Conservation (phyloP, 768 basidiomycete genomes). For the Pisolithus microcarpus region DNA sequence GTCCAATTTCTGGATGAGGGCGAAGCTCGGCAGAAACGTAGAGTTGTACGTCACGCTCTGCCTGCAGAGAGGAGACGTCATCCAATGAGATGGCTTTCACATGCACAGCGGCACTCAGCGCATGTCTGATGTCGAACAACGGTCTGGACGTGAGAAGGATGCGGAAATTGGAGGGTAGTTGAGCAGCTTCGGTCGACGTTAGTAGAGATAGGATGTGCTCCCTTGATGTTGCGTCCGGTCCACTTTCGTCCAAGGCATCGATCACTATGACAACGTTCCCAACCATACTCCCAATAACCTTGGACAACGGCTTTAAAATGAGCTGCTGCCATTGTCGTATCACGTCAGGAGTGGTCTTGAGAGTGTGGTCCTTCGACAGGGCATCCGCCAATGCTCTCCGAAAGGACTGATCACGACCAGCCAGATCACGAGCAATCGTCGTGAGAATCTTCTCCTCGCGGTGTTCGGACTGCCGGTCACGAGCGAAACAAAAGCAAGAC, state of each 20-base stretch:
- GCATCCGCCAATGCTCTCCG: background rate
- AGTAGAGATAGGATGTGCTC: constrained; percentile 8
- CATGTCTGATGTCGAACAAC: background rate
- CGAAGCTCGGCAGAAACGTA: background rate
- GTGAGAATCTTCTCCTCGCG: constrained; percentile 5
- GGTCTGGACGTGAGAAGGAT: constrained; percentile 5
- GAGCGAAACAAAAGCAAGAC: constrained; percentile 12
- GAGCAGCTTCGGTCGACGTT: background rate
- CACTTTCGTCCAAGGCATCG: constrained; percentile 18
- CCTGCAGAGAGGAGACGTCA: background rate
- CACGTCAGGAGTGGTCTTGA: background rate
- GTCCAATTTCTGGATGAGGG: too few species aligned
- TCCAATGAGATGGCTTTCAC: background rate
- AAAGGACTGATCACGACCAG: constrained; percentile 7
- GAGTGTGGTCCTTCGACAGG: background rate
- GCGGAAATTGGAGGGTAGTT: background rate
- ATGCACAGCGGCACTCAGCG: background rate
- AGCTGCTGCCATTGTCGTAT: constrained; percentile 11
- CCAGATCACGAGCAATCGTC: constrained; percentile 8
- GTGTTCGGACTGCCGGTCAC: background rate
- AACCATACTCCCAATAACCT: background rate
- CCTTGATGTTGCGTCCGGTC: background rate
- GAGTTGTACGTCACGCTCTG: background rate
- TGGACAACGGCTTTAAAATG: constrained; percentile 9
- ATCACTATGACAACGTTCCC: constrained; percentile 22